A percentile compares a stretch with the other conserved stretches of the same genome.
Evolutionary conservation across 495 filamentous ascomycete species (phyloP).

Genomic region (Monascus purpureus): DNA sequence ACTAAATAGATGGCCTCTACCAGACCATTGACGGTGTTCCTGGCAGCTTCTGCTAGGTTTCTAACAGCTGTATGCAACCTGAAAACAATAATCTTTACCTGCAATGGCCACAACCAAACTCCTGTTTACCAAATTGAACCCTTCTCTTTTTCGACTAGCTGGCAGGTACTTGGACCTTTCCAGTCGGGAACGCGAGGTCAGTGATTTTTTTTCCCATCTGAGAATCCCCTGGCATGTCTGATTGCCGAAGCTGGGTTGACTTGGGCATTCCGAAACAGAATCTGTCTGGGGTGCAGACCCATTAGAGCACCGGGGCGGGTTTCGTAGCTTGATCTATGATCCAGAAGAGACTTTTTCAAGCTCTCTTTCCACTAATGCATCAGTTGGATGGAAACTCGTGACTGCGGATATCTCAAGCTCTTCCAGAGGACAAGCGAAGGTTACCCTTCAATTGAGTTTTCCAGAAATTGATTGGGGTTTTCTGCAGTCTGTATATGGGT

Average conservation of each 20-base stretch:
- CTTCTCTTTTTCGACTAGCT: slow-evolving; percentile 23
- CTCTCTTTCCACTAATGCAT: slow-evolving; percentile 35
- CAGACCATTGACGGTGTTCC: too few species aligned
- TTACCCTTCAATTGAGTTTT: slow-evolving; percentile 29
- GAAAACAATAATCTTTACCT: too few species aligned
- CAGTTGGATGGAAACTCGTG: slow-evolving; percentile 28
- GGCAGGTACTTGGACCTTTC: slow-evolving; percentile 46
- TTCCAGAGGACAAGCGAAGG: slow-evolving; percentile 9
- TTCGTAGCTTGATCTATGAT: slow-evolving; percentile 27
- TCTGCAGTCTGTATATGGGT: slow-evolving; percentile 42
- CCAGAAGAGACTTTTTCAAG: slow-evolving; percentile 25
- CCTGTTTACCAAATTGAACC: background rate
- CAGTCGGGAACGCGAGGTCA: slow-evolving; percentile 46
- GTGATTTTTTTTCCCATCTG: too few species aligned
- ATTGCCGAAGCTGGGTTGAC: background rate
- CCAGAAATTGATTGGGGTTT: slow-evolving; percentile 34
- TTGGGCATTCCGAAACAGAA: slow-evolving; percentile 21
- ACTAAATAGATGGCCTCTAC: too few species aligned
- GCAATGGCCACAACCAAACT: too few species aligned
- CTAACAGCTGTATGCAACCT: slow-evolving; percentile 1
- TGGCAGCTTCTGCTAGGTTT: too few species aligned
- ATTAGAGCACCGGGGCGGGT: slow-evolving; percentile 38
- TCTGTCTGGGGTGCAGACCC: slow-evolving; percentile 48
- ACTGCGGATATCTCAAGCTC: slow-evolving; percentile 11
- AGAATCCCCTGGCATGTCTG: background rate